Base-by-base conservation (phyloP, 225 moss, liverwort and hornwort species). In the Pleurozium schreberi region DNA sequence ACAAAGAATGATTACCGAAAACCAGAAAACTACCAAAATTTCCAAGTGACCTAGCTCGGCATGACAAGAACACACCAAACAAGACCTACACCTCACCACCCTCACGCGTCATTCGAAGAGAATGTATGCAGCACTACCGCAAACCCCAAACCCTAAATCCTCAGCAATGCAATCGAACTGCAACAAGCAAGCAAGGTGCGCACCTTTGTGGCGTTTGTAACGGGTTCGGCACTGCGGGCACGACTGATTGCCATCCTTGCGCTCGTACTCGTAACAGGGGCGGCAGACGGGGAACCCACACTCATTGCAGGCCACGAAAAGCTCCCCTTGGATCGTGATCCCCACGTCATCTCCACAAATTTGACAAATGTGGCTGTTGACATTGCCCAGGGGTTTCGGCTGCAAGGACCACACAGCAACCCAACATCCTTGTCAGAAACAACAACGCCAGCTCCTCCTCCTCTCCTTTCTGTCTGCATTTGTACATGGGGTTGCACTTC, bases 301-400 rank as follows among this genome's bases (percentile, higher is more conserved):
- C 86, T 97, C 97, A 79, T 96, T 93, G 89, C 96, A 97, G 58
- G 96, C 97, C 53, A 97, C 96, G 65, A 97, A 97, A 58, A 95
- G 93, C 85, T 96, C 97, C n/a, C 93, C 95, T 84, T 92, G 93
- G 26, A 85, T 52, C 9, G 93, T 94, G 80, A 93, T 85, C 57
- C 95, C 97, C 50, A 97, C 93, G 47, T 91, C 86, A 62, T 97
- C 97, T 59, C 95, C 94, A 89, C 96, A 97, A 60, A 97, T 96
- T 85, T 94, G 92, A 86, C 97, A 97, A 84, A 94, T 92, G 78
- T 91, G 92, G 65, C 93, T 92, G 84, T 95, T 95, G 88, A 95
- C 90, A 87, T 93, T 95, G 84, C 80, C 88, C 81, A 95, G 63
- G 58, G 96, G 95, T 64, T 93, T 95, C 61, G 96, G 95, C 96